Evolutionary conservation across 768 basidiomycete species (phyloP), one percentile per base, ranked within the genome.

Genomic region (Crucibulum laeve): DNA sequence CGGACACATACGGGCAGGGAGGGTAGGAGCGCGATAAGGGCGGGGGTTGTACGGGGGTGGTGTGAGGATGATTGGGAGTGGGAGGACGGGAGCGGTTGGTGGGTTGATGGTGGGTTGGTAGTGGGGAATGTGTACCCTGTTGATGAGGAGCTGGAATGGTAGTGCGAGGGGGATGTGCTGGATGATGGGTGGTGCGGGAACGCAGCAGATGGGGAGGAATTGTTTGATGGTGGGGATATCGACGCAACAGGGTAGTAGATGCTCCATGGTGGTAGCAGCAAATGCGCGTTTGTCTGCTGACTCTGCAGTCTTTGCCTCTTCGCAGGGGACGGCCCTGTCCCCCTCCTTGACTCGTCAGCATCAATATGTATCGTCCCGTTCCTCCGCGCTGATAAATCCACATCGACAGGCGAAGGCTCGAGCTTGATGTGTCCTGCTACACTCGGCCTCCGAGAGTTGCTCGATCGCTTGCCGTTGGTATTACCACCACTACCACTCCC

Each of bases 11-110:
- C 50, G 35, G 44, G 25, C 2, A 59, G 26, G 7, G 58, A 42
- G 6, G 73, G 70, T 7, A 74, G 62, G 26, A 62, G 53, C 4
- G 59, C 53, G 17, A 69, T 47, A 24, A 74, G 57, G 0, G 57
- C 56, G 0, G 62, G 53, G 2, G 70, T 65, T 4, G 64, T 49
- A 22, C 40, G 43, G 40, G 26, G 34, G 32, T 30, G 33, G 24
- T 24, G 46, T 37, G 35, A 13, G 35, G 35, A 30, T 4, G 39
- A 6, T 22, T 15, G 33, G 40, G 23, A 1, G 38, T 42, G 36
- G 39, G 35, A 37, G 35, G n/a, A 4, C 3, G 35, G 19, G 40
- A 33, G 32, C 15, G 25, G 42, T n/a, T n/a, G n/a, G n/a, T n/a
- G n/a, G n/a, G n/a, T n/a, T n/a, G 11, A 17, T 26, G 19, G 18